Conservation (phyloP, 345 rosid species). For the Eutrema japonicum region DNA sequence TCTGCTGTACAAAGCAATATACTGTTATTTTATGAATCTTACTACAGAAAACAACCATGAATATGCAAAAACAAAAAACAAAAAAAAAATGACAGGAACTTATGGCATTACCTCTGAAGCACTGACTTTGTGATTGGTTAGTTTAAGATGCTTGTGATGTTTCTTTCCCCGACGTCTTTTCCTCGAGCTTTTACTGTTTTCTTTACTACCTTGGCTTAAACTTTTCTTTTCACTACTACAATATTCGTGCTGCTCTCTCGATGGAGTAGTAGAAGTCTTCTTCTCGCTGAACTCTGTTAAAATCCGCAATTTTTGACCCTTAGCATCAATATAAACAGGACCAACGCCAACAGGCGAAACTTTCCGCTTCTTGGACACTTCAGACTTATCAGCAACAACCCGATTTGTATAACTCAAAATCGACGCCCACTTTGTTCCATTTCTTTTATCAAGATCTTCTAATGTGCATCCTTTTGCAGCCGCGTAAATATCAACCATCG, state of each 20-base stretch:
- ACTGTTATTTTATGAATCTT: constrained; percentile 48
- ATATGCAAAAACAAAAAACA: not conserved
- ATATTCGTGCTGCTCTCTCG: constrained; percentile 16
- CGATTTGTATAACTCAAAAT: constrained; percentile 50
- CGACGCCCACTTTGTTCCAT: constrained; percentile 56
- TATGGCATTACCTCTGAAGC: constrained; percentile 55
- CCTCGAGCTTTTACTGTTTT: constrained; percentile 50
- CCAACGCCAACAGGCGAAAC: constrained; percentile 57
- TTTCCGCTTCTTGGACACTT: constrained; percentile 55
- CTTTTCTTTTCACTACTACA: constrained; percentile 36
- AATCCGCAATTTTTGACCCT: constrained; percentile 82
- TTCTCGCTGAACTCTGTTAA: constrained; percentile 60
- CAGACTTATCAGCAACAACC: constrained; percentile 45
- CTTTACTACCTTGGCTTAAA: constrained; percentile 47
- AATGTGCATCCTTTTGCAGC: constrained; percentile 71
- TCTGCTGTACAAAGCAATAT: constrained; percentile 47
- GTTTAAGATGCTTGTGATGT: constrained; percentile 61
- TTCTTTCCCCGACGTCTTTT: constrained; percentile 55
- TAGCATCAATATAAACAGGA: constrained; percentile 88
- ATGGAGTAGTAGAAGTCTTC: constrained; percentile 26
- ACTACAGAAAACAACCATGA: not conserved
- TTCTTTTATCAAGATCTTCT: constrained; percentile 90
- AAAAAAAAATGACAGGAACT: not conserved
- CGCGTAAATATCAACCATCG: constrained; percentile 82
- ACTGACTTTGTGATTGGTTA: constrained; percentile 52